phyloP scores from a whole-genome alignment of 2,329 filamentous ascomycete genomes.

The Trichoderma atrobrunneum region DNA sequence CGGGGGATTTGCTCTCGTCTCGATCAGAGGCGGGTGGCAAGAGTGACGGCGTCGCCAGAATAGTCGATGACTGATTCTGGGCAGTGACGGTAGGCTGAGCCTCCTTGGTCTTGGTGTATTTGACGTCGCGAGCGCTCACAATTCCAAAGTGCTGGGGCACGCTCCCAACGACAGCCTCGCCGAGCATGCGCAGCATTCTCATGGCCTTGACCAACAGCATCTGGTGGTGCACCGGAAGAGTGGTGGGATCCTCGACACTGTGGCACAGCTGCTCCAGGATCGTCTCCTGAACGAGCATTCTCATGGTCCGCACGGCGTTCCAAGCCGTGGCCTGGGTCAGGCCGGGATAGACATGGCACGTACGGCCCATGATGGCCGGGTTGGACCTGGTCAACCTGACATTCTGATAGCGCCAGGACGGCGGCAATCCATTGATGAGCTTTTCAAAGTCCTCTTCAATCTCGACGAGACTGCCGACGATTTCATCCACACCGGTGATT shows the following conservation, averaged over 20 bases:
- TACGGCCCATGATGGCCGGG: slow-evolving; percentile 40
- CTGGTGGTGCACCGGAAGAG: slow-evolving; percentile 32
- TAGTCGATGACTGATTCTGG: slow-evolving; percentile 30
- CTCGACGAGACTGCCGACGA: slow-evolving; percentile 37
- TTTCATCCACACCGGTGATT: slow-evolving; percentile 36
- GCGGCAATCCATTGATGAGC: slow-evolving; percentile 39
- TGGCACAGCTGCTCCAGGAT: slow-evolving; percentile 43
- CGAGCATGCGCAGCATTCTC: slow-evolving; percentile 38
- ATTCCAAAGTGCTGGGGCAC: slow-evolving; percentile 51
- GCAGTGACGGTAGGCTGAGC: slow-evolving; percentile 29
- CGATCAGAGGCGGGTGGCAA: neutral
- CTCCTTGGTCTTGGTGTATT: slow-evolving; percentile 24
- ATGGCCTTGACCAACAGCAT: slow-evolving; percentile 38
- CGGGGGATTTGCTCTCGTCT: slow-evolving; percentile 11
- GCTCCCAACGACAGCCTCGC: slow-evolving; percentile 44
- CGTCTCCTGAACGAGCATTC: slow-evolving; percentile 48
- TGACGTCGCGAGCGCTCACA: slow-evolving; percentile 41
- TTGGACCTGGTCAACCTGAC: slow-evolving; percentile 40
- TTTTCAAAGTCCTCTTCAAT: slow-evolving; percentile 44
- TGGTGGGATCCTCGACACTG: slow-evolving; percentile 29
- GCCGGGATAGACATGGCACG: slow-evolving; percentile 47
- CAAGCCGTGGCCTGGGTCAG: slow-evolving; percentile 46
- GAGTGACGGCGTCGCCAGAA: slow-evolving; percentile 28
- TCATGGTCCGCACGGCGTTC: slow-evolving; percentile 47
- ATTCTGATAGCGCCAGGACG: slow-evolving; percentile 42